Conservation (phyloP, 2,329 filamentous ascomycete species). For the Cercospora sesami region DNA sequence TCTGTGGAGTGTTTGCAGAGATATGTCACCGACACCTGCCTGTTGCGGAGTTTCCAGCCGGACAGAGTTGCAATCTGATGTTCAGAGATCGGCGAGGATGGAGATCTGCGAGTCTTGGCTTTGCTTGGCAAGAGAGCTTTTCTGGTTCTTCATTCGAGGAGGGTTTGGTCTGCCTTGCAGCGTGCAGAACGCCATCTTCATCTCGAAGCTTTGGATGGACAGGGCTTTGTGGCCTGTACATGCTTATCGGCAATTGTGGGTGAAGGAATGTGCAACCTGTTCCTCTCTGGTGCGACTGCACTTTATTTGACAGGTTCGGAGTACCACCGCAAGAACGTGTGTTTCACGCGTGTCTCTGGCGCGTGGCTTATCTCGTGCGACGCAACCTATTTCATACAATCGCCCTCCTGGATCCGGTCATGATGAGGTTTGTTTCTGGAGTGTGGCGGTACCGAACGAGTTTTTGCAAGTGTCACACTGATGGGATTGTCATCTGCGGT, state of each 20-base stretch:
- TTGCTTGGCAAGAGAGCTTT: slow-evolving; percentile 2
- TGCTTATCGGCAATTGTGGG: background rate
- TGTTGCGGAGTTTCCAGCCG: slow-evolving; percentile 12
- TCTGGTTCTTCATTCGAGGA: slow-evolving; percentile 9
- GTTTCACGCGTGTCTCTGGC: slow-evolving; percentile 5
- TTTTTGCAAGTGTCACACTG: background rate
- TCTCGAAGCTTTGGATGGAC: background rate
- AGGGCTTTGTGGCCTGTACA: background rate
- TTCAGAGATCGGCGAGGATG: slow-evolving; percentile 15
- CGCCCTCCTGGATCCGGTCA: background rate
- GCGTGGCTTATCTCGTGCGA: slow-evolving; percentile 16
- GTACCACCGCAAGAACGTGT: background rate
- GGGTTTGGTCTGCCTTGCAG: background rate
- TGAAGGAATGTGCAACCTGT: background rate
- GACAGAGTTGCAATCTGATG: slow-evolving; percentile 16
- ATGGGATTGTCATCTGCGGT: background rate
- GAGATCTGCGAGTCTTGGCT: background rate
- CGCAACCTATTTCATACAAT: slow-evolving; percentile 1
- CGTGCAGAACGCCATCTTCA: background rate
- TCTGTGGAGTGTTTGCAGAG: background rate
- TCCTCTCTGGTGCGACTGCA: slow-evolving; percentile 4
- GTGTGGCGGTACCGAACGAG: background rate
- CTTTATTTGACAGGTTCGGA: slow-evolving; percentile 16
- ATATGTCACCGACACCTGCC: slow-evolving; percentile 15
- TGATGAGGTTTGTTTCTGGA: background rate